phyloP scores from a whole-genome alignment of 75 land plant genomes.

The Picea sitchensis region DNA sequence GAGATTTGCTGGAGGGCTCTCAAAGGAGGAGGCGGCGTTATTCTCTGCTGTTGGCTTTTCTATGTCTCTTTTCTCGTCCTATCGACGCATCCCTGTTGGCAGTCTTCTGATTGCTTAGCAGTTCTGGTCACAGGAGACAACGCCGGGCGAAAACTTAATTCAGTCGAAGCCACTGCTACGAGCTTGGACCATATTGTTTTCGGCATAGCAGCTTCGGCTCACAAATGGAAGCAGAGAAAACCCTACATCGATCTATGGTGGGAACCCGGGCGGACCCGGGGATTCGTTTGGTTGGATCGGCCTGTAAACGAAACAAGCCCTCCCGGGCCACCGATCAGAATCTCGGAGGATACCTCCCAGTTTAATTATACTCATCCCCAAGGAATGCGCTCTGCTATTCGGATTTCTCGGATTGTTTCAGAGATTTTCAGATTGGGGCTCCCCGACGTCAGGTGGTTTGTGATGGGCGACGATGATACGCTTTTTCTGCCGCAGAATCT shows the following conservation, averaged over 20 bases:
- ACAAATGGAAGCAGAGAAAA: constrained; percentile 25
- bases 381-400: constrained; percentile 43
- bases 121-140: not conserved
- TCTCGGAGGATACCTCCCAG: constrained; percentile 51
- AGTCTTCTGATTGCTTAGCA: constrained; percentile 5
- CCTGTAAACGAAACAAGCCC: not conserved
- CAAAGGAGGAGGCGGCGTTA: constrained; percentile 5
- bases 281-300: constrained; percentile 39
- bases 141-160: not conserved
- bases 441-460: constrained; percentile 54
- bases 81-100: constrained; percentile 7
- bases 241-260: constrained; percentile 42
- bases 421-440: constrained; percentile 47
- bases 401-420: constrained; percentile 68
- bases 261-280: constrained; percentile 29
- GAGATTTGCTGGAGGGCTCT: not conserved
- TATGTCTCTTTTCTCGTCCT: not conserved
- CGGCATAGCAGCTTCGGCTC: constrained; percentile 33
- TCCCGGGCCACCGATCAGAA: constrained; percentile 27
- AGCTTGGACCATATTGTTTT: constrained; percentile 26
- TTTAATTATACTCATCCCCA: constrained; percentile 40
- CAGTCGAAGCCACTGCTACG: not conserved
- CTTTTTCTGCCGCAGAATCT: constrained; percentile 47
- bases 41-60: constrained; percentile 1
- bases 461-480: constrained; percentile 68